A percentile compares a stretch with the other conserved stretches of the same genome.
Evolutionary conservation across 768 basidiomycete genomes (phyloP).

Genomic region (Calocera viscosa): DNA sequence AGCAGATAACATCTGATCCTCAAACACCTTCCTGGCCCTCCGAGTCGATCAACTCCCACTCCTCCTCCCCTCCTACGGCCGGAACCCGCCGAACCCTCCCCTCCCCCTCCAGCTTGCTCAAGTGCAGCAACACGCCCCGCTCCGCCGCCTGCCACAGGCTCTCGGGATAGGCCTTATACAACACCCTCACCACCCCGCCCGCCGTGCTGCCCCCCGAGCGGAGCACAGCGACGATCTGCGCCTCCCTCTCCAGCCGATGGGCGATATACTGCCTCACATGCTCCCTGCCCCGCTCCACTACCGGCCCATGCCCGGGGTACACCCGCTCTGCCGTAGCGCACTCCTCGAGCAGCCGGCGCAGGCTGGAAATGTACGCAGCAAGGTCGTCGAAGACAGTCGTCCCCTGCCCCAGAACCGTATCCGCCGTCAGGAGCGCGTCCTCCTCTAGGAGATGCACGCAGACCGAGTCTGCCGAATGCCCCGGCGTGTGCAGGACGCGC

Average conservation of each 20-base stretch:
- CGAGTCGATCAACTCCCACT: background rate
- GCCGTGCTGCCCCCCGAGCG: constrained; percentile 41
- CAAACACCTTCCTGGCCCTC: background rate
- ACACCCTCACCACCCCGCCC: constrained; percentile 47
- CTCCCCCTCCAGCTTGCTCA: constrained; percentile 59
- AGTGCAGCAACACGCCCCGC: constrained; percentile 53
- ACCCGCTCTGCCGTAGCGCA: constrained; percentile 34
- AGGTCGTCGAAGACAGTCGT: constrained; percentile 84
- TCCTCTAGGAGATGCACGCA: constrained; percentile 58
- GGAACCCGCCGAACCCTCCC: constrained; percentile 36
- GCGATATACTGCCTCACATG: constrained; percentile 59
- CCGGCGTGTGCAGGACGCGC: constrained; percentile 70
- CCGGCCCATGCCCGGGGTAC: constrained; percentile 87
- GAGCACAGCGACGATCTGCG: constrained; percentile 52
- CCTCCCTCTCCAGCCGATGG: constrained; percentile 71
- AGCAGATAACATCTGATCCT: background rate
- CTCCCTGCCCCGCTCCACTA: constrained; percentile 48
- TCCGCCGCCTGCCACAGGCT: constrained; percentile 61
- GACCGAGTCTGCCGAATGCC: constrained; percentile 82
- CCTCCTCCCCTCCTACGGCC: background rate
- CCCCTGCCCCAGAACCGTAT: constrained; percentile 82
- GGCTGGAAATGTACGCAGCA: constrained; percentile 49
- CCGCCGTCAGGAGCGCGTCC: constrained; percentile 71
- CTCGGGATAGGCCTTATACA: constrained; percentile 64
- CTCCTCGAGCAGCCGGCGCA: constrained; percentile 37